Base-by-base conservation (phyloP, 768 basidiomycete genomes). In the Leccinum disarticulatum region DNA sequence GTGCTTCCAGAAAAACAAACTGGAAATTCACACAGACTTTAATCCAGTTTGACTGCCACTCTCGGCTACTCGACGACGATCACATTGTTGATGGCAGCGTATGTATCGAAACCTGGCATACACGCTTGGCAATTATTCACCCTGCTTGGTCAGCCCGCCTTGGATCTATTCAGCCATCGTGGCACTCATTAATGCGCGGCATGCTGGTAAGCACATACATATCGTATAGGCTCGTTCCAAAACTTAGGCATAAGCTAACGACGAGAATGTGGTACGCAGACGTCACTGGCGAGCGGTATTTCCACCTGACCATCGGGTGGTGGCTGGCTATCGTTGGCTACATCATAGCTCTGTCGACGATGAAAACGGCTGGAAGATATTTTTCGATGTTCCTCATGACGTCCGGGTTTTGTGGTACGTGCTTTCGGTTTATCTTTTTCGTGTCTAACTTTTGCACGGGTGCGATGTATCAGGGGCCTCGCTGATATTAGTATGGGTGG, bases 41-140 rank as follows among this genome's bases (percentile, higher is more conserved):
- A 4, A 41, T 54, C 19, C 13, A 87, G 85, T 0, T 70, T 87
- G 25, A 82, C 86, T 6, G 70, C 76, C n/a, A 88, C 86, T 2
- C 80, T 88, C 15, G 86, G 86, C 3, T 88, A 82, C 73, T 74
- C 68, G 13, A 87, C 83, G 0, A 87, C 84, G 0, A 70, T 83
- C 53, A 86, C 79, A 28, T 72, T 88, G 19, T 74, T 88, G 27
- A 74, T 87, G 28, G 79, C 82, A 17, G 84, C 86, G 85, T 87
- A 48, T 15, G 41, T n/a, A 9, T 41, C 17, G 4, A 41, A 41
- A n/a, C 41, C 41, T 41, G n/a, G 3, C 22, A 25, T 48, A 14
- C 22, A 25, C 14, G 11, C 14, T 49, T 49, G 25, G 25, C 6
- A 15, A 22, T 49, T 9, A 49, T 15, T 27, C 6, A 25, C 25